These are phyloP conservation scores for Mycotypha africana DNA, from an alignment of 371 early-diverging fungal genomes.

Conservation along the genomic window DNA sequence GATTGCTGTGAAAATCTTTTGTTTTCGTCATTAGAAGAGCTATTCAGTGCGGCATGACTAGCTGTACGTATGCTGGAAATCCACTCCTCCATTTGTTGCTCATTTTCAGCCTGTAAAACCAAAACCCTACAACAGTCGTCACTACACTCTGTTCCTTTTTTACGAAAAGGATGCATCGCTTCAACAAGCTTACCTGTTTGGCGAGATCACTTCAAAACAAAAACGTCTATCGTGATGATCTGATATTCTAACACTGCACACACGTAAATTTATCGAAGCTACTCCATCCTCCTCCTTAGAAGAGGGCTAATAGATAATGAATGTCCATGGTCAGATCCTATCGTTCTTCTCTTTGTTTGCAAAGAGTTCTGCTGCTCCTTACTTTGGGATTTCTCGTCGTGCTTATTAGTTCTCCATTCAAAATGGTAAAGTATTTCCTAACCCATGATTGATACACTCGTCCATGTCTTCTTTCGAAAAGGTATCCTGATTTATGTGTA, in stretches of 20 bases:
- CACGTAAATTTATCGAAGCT: constrained; percentile 58
- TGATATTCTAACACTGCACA: constrained; percentile 73
- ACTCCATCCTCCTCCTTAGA: constrained; percentile 36
- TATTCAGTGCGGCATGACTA: constrained; percentile 62
- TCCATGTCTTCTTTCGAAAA: constrained; percentile 67
- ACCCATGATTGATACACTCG: constrained; percentile 71
- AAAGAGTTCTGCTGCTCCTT: too few relatives aligned
- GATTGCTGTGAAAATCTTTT: constrained; percentile 23
- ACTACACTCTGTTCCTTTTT: too few relatives aligned
- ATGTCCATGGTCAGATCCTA: too few relatives aligned
- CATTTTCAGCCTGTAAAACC: constrained; percentile 81
- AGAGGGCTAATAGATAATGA: constrained; percentile 1
- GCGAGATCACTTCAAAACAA: constrained; percentile 83
- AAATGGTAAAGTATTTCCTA: constrained; percentile 67
- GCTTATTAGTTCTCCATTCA: constrained; percentile 57
- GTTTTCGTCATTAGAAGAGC: constrained; percentile 36
- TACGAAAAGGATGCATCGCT: too few relatives aligned
- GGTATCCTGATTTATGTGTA: constrained; percentile 59
- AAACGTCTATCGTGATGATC: constrained; percentile 71
- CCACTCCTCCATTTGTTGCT: constrained; percentile 78
- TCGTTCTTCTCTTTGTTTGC: too few relatives aligned
- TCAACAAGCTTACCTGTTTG: constrained; percentile 69
- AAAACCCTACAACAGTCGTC: too few relatives aligned
- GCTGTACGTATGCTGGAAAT: constrained; percentile 65
- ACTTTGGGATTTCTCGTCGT: constrained; percentile 46